Base-by-base conservation (phyloP, 2,329 filamentous ascomycete species). In the Epichloe sylvatica region DNA sequence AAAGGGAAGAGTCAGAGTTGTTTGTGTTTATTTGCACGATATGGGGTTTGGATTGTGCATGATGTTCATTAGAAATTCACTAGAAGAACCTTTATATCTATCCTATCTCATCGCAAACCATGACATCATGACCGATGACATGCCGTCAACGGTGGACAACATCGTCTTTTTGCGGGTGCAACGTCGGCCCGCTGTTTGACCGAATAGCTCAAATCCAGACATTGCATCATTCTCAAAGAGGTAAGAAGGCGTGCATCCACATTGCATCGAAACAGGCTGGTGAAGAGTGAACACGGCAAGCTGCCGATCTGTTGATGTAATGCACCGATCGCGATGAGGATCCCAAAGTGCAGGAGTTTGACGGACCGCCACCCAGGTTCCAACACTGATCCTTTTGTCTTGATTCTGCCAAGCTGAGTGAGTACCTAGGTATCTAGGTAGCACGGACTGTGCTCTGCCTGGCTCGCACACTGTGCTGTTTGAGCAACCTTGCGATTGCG, bases 81-180 rank as follows among this genome's bases (percentile, higher is more conserved):
- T n/a, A n/a, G n/a, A n/a, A 17, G 25, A 15, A 33, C 11, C 11
- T 33, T 38, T 34, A 45, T 39, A 30, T n/a, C 33, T 15, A 5
- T 30, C 30, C 33, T 15, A 5, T 30, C 30, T 30, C 30, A 30
- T 30, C 30, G 30, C 30, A 40, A 13, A 15, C 25, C 38, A 47
- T 50, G 49, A 50, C 49, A 47, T 50, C 49, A 47, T 47, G 44
- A 8, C 21, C 15, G 5, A 45, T 45, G 21, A 40, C n/a, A 43
- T 47, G 38, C 34, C 38, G 39, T 50, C 45, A 37, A 41, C n/a
- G 39, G 49, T 34, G 38, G 39, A 43, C 3, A 30, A 7, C 17
- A 38, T 13, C 11, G 4, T 34, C 23, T 17, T 12, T 11, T 13
- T 38, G 21, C 30, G 30, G 25, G 7, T 4, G n/a, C 23, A 34